Evolutionary conservation across 352 stramenopile species (phyloP), one percentile per base, ranked within the genome.

Genomic region (Globisporangium splendens): DNA sequence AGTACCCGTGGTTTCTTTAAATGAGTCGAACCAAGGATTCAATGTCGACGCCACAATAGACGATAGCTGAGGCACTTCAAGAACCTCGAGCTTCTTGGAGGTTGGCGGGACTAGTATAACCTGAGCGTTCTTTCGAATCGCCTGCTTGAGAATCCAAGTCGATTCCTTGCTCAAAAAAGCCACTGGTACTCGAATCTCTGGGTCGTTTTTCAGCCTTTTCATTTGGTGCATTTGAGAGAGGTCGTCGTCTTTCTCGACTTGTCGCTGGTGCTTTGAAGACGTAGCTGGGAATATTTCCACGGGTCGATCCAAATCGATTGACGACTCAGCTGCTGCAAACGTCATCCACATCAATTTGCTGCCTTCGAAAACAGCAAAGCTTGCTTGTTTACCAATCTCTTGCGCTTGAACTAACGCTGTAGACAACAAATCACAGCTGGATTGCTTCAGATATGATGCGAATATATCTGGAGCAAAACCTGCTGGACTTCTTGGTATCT

Each of bases 71-170:
- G 52, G 39, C 1, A 56, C 17, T n/a, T 56, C 50, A 18, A 65
- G 54, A 18, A 65, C 22, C 10, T 59, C 17, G 21, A 50, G 8
- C 7, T 3, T 35, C 14, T 39, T 38, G 8, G 51, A 22, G 15
- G 41, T 50, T 55, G 20, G 50, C 18, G 53, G 7, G 7, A 35
- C 31, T 18, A 65, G 17, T 21, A 56, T 17, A 10, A 35, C 44
- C 18, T 50, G 47, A 0, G 51, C 59, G 33, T 65, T 65, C 20
- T 54, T 59, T 18, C 59, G 35, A 18, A 56, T 11, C 0, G 59
- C 33, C 10, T 54, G 54, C 39, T 44, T 46, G 35, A 60, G 22
- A 5, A 59, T 22, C 18, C 28, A 18, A 13, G 46, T 13, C 14
- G 59, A 65, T 12, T 44, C 24, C n/a, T 13, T 3, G 2, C 17